These are phyloP conservation scores for Talaromyces sp. DNA, from an alignment of 2,329 filamentous ascomycete species.

Conservation along the genomic window DNA sequence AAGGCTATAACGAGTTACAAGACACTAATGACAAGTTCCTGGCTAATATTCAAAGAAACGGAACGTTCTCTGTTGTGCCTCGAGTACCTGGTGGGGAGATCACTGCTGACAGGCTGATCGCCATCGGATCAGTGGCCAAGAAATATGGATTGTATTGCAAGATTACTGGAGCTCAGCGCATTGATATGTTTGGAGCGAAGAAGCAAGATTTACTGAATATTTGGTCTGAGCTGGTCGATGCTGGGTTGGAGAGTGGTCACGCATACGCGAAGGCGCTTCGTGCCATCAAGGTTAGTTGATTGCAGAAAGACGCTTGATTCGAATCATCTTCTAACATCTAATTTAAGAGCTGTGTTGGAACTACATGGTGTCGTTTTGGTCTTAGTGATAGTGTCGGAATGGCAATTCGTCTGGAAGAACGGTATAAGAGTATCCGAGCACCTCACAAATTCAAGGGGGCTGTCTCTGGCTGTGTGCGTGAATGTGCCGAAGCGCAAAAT, in stretches of 20 bases:
- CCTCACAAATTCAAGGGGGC: conserved; percentile 92
- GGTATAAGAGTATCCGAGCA: conserved; percentile 86
- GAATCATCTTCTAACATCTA: too few species aligned
- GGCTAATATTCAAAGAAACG: conserved; percentile 88
- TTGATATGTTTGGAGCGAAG: conserved; percentile 88
- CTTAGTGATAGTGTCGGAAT: conserved; percentile 89
- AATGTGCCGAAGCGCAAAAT: conserved; percentile 89
- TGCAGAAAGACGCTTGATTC: too few species aligned
- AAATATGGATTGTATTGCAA: conserved; percentile 86
- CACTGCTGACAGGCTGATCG: conserved; percentile 80
- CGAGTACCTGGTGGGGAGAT: conserved; percentile 84
- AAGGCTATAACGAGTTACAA: conserved; percentile 71
- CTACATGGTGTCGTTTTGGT: conserved; percentile 87
- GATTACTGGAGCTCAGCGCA: conserved; percentile 88
- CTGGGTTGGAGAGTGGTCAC: conserved; percentile 87
- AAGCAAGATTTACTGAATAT: conserved; percentile 84
- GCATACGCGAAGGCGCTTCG: conserved; percentile 87
- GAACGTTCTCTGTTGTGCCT: conserved; percentile 86
- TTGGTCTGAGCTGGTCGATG: conserved; percentile 78
- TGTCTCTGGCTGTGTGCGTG: conserved; percentile 86
- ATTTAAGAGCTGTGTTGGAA: conserved; percentile 76
- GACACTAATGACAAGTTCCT: conserved; percentile 90
- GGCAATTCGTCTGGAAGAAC: conserved; percentile 83
- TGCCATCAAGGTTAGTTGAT: conserved; percentile 69
- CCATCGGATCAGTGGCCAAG: conserved; percentile 81